phyloP scores from a whole-genome alignment of 139 green algal species.

The Micractinium conductrix region DNA sequence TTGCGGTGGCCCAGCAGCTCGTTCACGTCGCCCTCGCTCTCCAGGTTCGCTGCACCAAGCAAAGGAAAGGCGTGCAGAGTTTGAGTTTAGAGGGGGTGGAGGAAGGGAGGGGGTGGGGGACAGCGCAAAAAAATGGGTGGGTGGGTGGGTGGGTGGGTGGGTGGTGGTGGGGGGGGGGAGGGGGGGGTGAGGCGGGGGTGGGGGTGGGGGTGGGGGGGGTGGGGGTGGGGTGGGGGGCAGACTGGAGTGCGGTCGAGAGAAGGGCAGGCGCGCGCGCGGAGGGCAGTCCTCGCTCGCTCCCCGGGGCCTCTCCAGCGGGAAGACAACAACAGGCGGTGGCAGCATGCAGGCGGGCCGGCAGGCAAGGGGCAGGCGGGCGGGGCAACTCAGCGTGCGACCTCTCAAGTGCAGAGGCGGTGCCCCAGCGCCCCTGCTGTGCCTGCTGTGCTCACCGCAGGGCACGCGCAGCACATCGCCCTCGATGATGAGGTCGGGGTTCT shows the following conservation, averaged over 20 bases:
- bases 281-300: too few relatives aligned
- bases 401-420: not conserved
- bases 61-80: not conserved
- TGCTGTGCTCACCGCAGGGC: constrained; percentile 6
- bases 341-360: too few relatives aligned
- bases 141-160: not conserved
- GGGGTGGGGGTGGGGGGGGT: too few relatives aligned
- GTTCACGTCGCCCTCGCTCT: not conserved
- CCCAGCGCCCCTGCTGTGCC: not conserved
- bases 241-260: too few relatives aligned
- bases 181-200: too few relatives aligned
- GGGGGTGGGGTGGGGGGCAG: too few relatives aligned
- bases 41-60: not conserved
- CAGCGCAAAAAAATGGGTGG: too few relatives aligned
- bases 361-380: not conserved
- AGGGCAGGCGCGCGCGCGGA: too few relatives aligned
- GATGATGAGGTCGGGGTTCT: not conserved
- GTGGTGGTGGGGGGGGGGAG: too few relatives aligned
- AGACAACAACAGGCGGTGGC: too few relatives aligned
- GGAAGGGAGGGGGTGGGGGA: not conserved
- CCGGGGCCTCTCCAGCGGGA: too few relatives aligned
- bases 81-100: too few relatives aligned
- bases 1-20: constrained; percentile 6
- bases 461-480: not conserved
- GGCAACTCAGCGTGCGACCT: not conserved